A percentile compares a stretch with the other conserved stretches of the same genome.
Conservation (phyloP, 495 filamentous ascomycete species). For the Chaetomidium leptoderma region DNA sequence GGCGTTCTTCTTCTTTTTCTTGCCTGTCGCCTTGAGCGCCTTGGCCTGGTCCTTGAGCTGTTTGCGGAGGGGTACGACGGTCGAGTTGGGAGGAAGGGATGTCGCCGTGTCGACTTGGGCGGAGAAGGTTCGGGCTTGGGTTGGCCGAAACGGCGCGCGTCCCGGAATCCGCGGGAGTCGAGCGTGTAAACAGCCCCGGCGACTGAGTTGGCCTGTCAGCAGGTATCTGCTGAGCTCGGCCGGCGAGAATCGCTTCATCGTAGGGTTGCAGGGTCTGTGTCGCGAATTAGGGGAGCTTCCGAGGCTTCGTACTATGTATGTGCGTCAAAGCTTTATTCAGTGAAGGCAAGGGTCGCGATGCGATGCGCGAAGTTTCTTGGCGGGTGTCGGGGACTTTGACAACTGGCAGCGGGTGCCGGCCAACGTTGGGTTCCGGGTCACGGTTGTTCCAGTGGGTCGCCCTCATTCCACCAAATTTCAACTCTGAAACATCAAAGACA, state of each 20-base stretch:
- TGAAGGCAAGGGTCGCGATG: too few species aligned
- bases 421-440: too few species aligned
- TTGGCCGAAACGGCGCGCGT: not conserved
- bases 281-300: not conserved
- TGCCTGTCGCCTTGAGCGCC: conserved; percentile 37
- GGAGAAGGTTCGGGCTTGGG: not conserved
- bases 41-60: conserved; percentile 71
- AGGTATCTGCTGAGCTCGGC: conserved; percentile 45
- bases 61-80: conserved; percentile 58
- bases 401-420: too few species aligned
- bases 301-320: not conserved
- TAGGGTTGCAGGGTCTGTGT: too few species aligned
- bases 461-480: too few species aligned
- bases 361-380: too few species aligned
- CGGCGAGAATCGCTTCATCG: conserved; percentile 38
- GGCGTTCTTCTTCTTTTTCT: conserved; percentile 41
- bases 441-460: too few species aligned
- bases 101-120: not conserved
- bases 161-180: not conserved
- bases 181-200: conserved; percentile 39
- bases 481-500: too few species aligned
- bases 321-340: too few species aligned
- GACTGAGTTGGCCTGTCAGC: conserved; percentile 40
- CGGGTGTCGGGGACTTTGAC: too few species aligned
- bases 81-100: not conserved